Conservation (phyloP, 1,284 basidiomycete genomes). For the Trametes hirsuta region DNA sequence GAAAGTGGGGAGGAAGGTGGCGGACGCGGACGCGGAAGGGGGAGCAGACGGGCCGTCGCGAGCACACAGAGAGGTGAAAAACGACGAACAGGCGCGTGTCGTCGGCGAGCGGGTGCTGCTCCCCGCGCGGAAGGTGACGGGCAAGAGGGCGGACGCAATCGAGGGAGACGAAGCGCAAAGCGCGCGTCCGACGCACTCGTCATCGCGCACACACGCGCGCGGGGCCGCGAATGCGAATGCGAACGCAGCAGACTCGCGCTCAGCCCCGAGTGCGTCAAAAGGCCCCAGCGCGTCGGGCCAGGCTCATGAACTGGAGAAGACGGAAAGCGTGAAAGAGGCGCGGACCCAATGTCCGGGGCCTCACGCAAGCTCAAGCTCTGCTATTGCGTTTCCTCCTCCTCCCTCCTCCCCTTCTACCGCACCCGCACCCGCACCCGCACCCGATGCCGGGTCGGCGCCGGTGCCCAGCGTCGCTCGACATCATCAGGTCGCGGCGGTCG, state of each 20-base stretch:
- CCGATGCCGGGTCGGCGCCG: too few relatives aligned
- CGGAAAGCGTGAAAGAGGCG: neutral
- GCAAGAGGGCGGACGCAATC: conserved; percentile 1
- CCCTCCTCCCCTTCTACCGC: neutral
- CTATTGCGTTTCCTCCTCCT: conserved; percentile 2
- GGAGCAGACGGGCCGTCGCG: too few relatives aligned
- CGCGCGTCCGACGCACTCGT: neutral
- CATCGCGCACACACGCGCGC: too few relatives aligned
- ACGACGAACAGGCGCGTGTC: neutral
- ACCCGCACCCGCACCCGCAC: neutral
- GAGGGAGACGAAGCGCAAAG: neutral
- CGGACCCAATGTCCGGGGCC: neutral
- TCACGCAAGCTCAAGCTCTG: conserved; percentile 7
- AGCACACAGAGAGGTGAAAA: too few relatives aligned
- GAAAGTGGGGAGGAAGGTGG: conserved; percentile 2
- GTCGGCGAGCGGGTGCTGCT: conserved; percentile 14
- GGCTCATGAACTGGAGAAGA: neutral
- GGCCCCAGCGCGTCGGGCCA: neutral
- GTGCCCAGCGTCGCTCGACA: neutral
- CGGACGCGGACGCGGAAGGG: too few relatives aligned
- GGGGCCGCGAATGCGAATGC: too few relatives aligned
- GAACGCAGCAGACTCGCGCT: too few relatives aligned
- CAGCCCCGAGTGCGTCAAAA: too few relatives aligned
- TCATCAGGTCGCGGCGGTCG: neutral
- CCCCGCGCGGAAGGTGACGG: conserved; percentile 16